Evolutionary conservation across 805 yeast species (phyloP).

Genomic region (Starmerella roubikii): DNA sequence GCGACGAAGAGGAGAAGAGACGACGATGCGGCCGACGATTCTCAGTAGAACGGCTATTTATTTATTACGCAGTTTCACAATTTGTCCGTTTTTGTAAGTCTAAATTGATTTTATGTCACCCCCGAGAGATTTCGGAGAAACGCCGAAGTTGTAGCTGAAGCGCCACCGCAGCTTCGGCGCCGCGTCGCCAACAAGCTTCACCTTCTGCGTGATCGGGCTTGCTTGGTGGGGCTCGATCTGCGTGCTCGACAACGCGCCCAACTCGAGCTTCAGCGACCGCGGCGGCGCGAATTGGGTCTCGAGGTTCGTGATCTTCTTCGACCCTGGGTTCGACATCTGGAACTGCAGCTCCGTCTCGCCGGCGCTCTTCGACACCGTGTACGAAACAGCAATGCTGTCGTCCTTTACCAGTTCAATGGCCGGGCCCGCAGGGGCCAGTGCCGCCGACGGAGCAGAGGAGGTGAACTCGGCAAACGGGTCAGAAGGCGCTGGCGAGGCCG

Average conservation of each 20-base stretch:
- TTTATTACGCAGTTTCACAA: no score
- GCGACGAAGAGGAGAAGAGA: no score
- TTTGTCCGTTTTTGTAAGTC: no score
- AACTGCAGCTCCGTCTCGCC: conserved; percentile 34
- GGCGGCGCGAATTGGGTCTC: conserved; percentile 62
- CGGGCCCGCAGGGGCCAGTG: conserved; percentile 5
- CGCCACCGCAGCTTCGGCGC: conserved; percentile 69
- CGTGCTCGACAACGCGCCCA: conserved; percentile 50
- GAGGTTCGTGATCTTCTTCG: conserved; percentile 35
- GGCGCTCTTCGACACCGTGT: conserved; percentile 30
- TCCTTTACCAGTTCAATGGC: conserved; percentile 6
- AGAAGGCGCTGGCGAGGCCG: conserved; percentile 10
- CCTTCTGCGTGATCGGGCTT: conserved; percentile 42
- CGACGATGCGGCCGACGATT: no score
- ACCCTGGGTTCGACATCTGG: conserved; percentile 38
- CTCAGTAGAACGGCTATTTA: no score
- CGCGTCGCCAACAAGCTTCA: conserved; percentile 26
- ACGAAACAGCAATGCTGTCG: conserved; percentile 39
- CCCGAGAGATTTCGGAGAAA: conserved; percentile 25
- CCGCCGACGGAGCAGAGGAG: background rate
- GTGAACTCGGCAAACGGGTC: conserved; percentile 2
- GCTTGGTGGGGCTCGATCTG: conserved; percentile 35
- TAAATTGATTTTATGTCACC: conserved; percentile 33
- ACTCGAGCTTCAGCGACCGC: conserved; percentile 40
- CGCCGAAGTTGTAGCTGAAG: conserved; percentile 39